These are phyloP conservation scores for Blastocystis sp. DNA, from an alignment of 352 stramenopile genomes.

Conservation along the genomic window DNA sequence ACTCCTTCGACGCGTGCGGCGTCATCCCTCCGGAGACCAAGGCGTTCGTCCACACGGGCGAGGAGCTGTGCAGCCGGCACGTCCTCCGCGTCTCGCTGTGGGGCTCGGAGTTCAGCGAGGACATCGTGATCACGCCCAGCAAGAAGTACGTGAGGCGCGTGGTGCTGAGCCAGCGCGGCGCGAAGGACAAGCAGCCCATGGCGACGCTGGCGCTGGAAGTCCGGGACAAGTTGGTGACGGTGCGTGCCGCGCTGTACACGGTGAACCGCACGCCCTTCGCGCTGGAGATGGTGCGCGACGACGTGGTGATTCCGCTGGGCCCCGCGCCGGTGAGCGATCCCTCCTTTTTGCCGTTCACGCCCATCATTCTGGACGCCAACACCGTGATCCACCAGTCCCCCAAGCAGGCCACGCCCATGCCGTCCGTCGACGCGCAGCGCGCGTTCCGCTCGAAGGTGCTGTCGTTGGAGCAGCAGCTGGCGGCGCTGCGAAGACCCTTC, in stretches of 20 bases:
- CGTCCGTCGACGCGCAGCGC: too few species aligned
- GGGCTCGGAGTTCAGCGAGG: slow-evolving; percentile 27
- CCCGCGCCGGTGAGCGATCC: not conserved
- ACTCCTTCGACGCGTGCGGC: slow-evolving; percentile 29
- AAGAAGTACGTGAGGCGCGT: not conserved
- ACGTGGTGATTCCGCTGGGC: not conserved
- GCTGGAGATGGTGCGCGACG: not conserved
- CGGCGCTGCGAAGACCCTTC: not conserved
- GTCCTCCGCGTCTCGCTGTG: slow-evolving; percentile 27
- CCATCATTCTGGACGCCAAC: not conserved
- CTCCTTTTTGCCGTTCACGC: slow-evolving; percentile 9
- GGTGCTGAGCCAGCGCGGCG: not conserved
- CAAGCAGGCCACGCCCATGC: not conserved
- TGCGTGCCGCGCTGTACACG: not conserved
- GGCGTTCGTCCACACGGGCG: slow-evolving; percentile 2
- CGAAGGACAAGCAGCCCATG: not conserved
- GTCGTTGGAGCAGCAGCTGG: not conserved
- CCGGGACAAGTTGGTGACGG: not conserved
- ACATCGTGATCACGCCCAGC: not conserved
- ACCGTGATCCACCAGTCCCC: not conserved
- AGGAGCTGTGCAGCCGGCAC: not conserved
- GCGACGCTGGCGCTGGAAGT: not conserved
- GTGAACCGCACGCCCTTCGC: slow-evolving; percentile 49
- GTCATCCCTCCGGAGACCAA: not conserved
- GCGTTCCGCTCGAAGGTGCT: not conserved